Evolutionary conservation across 2,329 filamentous ascomycete species (phyloP).

Genomic region (Colletotrichum tanaceti): DNA sequence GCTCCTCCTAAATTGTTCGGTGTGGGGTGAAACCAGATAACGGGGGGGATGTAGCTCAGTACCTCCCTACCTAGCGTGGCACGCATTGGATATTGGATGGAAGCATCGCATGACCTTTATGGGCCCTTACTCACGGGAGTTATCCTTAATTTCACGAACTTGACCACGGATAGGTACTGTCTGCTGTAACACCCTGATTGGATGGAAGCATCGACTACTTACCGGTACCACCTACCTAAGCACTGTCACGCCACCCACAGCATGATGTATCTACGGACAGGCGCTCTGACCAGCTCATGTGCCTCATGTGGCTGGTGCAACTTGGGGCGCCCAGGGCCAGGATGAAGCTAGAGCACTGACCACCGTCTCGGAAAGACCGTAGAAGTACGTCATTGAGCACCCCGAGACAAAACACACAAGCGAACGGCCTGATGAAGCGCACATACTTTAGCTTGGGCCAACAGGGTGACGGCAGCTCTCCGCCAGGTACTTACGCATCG

Average conservation of each 20-base stretch:
- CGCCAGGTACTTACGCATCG: constrained; percentile 2
- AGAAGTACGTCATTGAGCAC: constrained; percentile 9
- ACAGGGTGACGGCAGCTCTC: not conserved
- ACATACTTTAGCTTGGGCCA: constrained; percentile 2
- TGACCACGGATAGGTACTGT: no score
- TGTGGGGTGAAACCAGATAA: not conserved
- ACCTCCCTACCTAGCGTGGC: not conserved
- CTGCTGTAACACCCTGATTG: no score
- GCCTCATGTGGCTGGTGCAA: constrained; percentile 9
- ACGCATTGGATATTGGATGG: no score
- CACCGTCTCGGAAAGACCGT: not conserved
- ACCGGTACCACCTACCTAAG: no score
- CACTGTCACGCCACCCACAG: constrained; percentile 1
- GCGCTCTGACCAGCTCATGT: not conserved
- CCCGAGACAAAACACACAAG: not conserved
- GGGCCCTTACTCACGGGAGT: no score
- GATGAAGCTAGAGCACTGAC: not conserved
- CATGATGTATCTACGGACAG: not conserved
- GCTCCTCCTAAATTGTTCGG: not conserved
- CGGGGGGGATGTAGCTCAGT: not conserved
- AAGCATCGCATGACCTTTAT: no score
- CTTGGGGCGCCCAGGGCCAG: not conserved
- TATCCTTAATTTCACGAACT: no score
- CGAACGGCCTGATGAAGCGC: constrained; percentile 4
- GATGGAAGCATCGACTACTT: constrained; percentile 1